Evolutionary conservation across 2,329 filamentous ascomycete species (phyloP).

Genomic region (Mollisia scopiformis): DNA sequence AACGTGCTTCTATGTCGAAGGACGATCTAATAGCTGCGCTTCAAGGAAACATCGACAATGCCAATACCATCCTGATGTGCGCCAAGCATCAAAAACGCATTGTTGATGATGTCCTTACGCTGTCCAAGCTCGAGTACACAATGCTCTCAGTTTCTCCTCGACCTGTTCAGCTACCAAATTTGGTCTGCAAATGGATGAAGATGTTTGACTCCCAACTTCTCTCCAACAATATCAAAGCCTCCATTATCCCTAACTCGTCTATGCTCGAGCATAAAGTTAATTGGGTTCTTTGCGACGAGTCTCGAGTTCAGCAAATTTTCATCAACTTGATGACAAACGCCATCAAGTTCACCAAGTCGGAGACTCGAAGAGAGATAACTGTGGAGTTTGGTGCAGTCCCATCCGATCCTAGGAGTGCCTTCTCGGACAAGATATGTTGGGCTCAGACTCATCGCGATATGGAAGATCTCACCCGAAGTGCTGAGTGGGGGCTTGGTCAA

Average conservation of each 20-base stretch:
- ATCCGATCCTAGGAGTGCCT: slow-evolving; percentile 21
- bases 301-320: slow-evolving; percentile 75
- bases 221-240: slow-evolving; percentile 68
- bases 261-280: slow-evolving; percentile 60
- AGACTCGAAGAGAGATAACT: slow-evolving; percentile 58
- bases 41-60: slow-evolving; percentile 67
- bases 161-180: slow-evolving; percentile 61
- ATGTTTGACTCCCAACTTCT: slow-evolving; percentile 80
- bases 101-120: slow-evolving; percentile 74
- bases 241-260: slow-evolving; percentile 65
- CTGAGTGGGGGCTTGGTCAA: slow-evolving; percentile 42
- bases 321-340: slow-evolving; percentile 84
- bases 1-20: slow-evolving; percentile 33
- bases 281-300: slow-evolving; percentile 73
- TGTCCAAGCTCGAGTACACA: slow-evolving; percentile 77
- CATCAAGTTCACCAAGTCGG: slow-evolving; percentile 77
- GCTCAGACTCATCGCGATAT: slow-evolving; percentile 22
- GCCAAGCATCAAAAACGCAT: slow-evolving; percentile 81
- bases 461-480: slow-evolving; percentile 21
- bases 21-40: slow-evolving; percentile 52
- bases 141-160: slow-evolving; percentile 74
- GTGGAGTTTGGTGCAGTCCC: slow-evolving; percentile 37
- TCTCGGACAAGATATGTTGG: slow-evolving; percentile 23
- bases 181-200: slow-evolving; percentile 70
- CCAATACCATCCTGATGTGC: slow-evolving; percentile 77